Evolutionary conservation across 2,329 filamentous ascomycete genomes (phyloP), one percentile per base, ranked within the genome.

Genomic region (Neonectria coccinea): DNA sequence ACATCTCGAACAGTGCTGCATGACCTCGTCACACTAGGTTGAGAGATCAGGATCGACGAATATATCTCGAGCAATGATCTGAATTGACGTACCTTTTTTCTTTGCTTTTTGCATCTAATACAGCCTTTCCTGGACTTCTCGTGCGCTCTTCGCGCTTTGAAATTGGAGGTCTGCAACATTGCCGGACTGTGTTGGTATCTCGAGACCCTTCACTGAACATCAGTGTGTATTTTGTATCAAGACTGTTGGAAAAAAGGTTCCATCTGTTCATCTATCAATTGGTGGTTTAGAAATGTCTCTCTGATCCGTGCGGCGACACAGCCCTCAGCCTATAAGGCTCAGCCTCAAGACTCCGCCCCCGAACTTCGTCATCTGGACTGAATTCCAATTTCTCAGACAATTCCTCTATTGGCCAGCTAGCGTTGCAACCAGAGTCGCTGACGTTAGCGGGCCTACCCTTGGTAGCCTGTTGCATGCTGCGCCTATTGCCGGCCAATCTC

Each of bases 111-210:
- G 14, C 70, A 73, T 7, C 70, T 51, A 2, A 67, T 2, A n/a
- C 70, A 73, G 18, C 70, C 70, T 18, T 70, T 61, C 16, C 70
- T 64, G 2, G 70, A 73, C n/a, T 73, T 73, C 8, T 64, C 71
- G 14, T 73, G 70, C 1, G 70, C 42, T 60, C 68, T 62, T 62
- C 70, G 48, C n/a, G 39, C n/a, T 10, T 18, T 41, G 39, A 41
- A 18, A 1, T 41, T n/a, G 7, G 36, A n/a, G 16, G 39, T 12
- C 10, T 39, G 39, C 7, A 10, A 18, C 39, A 18, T 41, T 5
- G 3, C 16, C 8, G n/a, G 4, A 9, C n/a, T 14, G 8, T 41
- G 16, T 36, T 6, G 14, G 33, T 16, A 14, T 16, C 5, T 16
- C 33, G 2, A 16, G 14, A 16, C 6, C 16, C 14, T 4, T 36